These are phyloP conservation scores for Coemansia sp. DNA, from an alignment of 371 early-diverging fungal genomes.

Conservation along the genomic window DNA sequence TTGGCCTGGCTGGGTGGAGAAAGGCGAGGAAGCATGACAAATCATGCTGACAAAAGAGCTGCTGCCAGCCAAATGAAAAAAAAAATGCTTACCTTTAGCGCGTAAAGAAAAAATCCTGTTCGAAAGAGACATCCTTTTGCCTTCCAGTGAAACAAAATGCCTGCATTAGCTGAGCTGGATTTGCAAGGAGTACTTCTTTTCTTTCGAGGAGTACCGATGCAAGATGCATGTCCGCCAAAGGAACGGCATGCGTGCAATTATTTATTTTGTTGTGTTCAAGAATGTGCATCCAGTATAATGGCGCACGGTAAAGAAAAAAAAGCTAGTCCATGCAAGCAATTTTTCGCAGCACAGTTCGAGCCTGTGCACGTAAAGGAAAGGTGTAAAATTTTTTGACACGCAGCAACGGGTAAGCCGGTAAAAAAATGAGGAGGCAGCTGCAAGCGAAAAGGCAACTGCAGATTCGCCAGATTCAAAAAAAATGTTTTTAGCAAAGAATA, in stretches of 20 bases:
- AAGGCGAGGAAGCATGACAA: too few species aligned
- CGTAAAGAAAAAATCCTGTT: neutral
- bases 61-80: neutral
- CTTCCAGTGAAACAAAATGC: neutral
- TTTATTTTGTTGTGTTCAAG: neutral
- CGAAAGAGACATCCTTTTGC: neutral
- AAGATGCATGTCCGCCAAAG: neutral
- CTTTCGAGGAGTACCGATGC: neutral
- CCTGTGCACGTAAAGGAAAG: neutral
- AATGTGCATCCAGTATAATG: slow-evolving; percentile 2
- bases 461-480: neutral
- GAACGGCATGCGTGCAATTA: neutral
- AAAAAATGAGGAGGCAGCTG: neutral
- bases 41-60: too few species aligned
- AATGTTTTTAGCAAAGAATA: neutral
- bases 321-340: neutral
- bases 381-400: too few species aligned
- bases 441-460: slow-evolving; percentile 1
- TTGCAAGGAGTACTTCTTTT: neutral
- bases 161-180: slow-evolving; percentile 1
- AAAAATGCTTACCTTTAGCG: neutral
- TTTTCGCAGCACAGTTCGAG: neutral
- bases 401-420: neutral
- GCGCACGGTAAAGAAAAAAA: neutral
- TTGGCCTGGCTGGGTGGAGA: too few species aligned